These are phyloP conservation scores for Rhododendron simsii DNA, from an alignment of 148 eudicot species.

Conservation along the genomic window DNA sequence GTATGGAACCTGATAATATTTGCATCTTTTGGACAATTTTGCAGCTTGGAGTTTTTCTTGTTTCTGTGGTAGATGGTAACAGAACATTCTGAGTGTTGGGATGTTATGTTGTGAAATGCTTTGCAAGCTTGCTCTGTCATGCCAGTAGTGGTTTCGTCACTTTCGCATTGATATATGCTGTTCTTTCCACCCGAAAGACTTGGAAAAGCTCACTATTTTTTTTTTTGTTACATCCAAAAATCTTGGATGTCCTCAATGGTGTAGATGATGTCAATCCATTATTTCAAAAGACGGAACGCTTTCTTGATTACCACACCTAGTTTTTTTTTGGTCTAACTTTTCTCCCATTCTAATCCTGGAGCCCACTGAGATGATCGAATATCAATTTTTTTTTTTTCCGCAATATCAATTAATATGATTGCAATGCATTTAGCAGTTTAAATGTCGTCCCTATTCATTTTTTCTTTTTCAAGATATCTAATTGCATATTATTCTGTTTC, in stretches of 20 bases:
- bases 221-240: too few species aligned
- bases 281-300: too few species aligned
- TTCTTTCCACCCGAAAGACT: neutral
- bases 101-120: neutral
- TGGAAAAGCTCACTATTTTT: neutral
- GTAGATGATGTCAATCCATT: neutral
- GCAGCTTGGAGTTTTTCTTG: neutral
- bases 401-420: too few species aligned
- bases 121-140: neutral
- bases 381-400: too few species aligned
- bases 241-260: neutral
- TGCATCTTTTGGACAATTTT: slow-evolving; percentile 2
- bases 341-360: too few species aligned
- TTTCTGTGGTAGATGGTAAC: neutral
- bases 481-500: too few species aligned
- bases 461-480: too few species aligned
- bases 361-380: too few species aligned
- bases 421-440: too few species aligned
- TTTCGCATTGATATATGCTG: neutral
- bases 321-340: too few species aligned
- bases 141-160: neutral
- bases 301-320: too few species aligned
- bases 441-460: too few species aligned
- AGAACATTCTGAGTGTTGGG: neutral
- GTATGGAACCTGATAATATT: slow-evolving; percentile 5